Conservation (phyloP, 2,329 filamentous ascomycete genomes). For the Fusarium paranaense region DNA sequence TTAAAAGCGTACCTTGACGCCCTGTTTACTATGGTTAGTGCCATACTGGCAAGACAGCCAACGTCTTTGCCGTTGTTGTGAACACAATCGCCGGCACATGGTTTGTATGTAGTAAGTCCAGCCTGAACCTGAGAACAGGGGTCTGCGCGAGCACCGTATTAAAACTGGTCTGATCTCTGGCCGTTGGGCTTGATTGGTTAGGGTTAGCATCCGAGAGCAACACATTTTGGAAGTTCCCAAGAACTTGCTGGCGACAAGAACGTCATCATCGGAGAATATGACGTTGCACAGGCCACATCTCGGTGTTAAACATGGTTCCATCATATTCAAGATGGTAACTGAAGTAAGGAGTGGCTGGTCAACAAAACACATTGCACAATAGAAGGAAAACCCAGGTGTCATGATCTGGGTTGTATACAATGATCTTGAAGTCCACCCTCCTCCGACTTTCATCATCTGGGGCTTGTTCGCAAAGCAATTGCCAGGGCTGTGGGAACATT, state of each 20-base stretch:
- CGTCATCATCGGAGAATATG: neutral
- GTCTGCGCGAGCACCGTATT: neutral
- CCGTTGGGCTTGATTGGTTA: neutral
- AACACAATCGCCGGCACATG: neutral
- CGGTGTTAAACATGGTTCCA: neutral
- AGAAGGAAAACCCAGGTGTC: neutral
- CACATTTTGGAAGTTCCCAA: neutral
- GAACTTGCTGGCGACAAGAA: neutral
- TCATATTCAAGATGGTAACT: neutral
- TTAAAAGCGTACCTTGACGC: neutral
- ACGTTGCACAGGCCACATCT: neutral
- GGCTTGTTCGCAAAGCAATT: neutral
- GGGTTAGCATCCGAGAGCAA: neutral
- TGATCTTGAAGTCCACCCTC: neutral
- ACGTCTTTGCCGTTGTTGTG: neutral
- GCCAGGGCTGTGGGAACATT: neutral
- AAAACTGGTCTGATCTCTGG: neutral
- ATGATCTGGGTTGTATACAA: neutral
- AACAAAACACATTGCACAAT: neutral
- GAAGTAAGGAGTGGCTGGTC: neutral
- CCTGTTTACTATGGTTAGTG: neutral
- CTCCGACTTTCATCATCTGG: neutral
- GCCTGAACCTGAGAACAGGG: too few species aligned
- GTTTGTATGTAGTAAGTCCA: neutral
- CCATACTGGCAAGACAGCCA: neutral